Percentiles rank a stretch among this genome's conserved stretches.
These are phyloP conservation scores for Trichocomaceae sp. DNA, from an alignment of 2,329 filamentous ascomycete genomes.

Conservation along the genomic window DNA sequence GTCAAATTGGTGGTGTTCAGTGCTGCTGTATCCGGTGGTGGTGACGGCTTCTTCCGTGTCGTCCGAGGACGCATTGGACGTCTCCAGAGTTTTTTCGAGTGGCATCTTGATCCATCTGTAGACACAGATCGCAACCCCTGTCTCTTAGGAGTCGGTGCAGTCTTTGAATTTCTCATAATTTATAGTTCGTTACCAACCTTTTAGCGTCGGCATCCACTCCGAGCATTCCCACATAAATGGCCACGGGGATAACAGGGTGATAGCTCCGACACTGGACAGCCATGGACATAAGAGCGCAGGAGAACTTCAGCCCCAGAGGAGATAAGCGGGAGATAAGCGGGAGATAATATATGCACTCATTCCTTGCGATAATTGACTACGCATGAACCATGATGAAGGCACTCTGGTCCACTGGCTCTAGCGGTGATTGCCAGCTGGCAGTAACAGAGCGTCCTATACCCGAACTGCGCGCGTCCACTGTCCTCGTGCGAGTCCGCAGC, in stretches of 20 bases:
- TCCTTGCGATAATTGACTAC: not conserved
- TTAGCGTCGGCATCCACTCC: too few relatives aligned
- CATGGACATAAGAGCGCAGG: too few relatives aligned
- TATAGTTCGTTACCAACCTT: too few relatives aligned
- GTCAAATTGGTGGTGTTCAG: conserved; percentile 22
- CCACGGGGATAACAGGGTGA: too few relatives aligned
- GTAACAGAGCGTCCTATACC: not conserved
- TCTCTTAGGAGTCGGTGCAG: too few relatives aligned
- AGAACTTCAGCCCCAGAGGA: too few relatives aligned
- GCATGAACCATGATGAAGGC: not conserved
- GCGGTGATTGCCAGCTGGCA: not conserved
- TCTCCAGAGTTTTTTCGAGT: conserved; percentile 7
- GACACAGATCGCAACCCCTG: too few relatives aligned
- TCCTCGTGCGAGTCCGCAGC: not conserved
- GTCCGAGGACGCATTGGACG: conserved; percentile 1
- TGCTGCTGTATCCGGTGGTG: conserved; percentile 3
- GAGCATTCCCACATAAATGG: too few relatives aligned
- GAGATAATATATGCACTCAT: too few relatives aligned
- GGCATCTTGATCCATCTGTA: conserved; percentile 7
- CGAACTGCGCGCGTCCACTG: not conserved
- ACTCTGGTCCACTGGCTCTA: not conserved
- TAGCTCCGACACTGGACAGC: too few relatives aligned
- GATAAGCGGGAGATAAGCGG: too few relatives aligned
- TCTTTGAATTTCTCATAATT: too few relatives aligned
- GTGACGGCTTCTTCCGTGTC: not conserved